Conservation (phyloP, 2,329 filamentous ascomycete species). For the Pseudophaeomoniella oleicola region DNA sequence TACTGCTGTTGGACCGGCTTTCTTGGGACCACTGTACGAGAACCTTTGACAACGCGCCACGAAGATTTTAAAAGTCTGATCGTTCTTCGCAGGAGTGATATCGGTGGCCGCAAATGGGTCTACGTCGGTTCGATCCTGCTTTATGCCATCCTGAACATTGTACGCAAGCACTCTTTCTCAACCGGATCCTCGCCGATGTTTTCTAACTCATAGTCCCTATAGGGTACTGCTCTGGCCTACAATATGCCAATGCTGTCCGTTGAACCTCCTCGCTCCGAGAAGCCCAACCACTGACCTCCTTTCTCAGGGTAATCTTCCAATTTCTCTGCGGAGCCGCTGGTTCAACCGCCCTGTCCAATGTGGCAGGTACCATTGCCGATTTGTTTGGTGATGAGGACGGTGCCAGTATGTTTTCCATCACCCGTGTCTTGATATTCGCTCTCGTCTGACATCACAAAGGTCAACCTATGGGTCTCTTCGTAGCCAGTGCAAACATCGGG, state of each 20-base stretch:
- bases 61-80: too few species aligned
- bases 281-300: too few species aligned
- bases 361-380: conserved; percentile 21
- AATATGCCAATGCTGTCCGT: conserved; percentile 21
- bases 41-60: too few species aligned
- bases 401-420: conserved; percentile 8
- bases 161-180: neutral
- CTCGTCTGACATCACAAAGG: too few species aligned
- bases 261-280: too few species aligned
- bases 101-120: conserved; percentile 29
- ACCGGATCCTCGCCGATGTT: neutral
- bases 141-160: conserved; percentile 21
- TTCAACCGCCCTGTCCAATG: conserved; percentile 21
- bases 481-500: conserved; percentile 24
- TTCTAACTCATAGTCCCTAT: neutral
- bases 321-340: conserved; percentile 21
- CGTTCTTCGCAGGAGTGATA: conserved; percentile 26
- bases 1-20: conserved; percentile 25
- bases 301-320: conserved; percentile 18
- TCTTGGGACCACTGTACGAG: conserved; percentile 15
- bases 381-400: conserved; percentile 22
- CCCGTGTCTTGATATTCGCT: too few species aligned
- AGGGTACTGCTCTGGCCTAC: conserved; percentile 18
- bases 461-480: conserved; percentile 30
- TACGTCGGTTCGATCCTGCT: conserved; percentile 22